Evolutionary conservation across 2,329 filamentous ascomycete genomes (phyloP).

Genomic region (Mariannaea elegans): DNA sequence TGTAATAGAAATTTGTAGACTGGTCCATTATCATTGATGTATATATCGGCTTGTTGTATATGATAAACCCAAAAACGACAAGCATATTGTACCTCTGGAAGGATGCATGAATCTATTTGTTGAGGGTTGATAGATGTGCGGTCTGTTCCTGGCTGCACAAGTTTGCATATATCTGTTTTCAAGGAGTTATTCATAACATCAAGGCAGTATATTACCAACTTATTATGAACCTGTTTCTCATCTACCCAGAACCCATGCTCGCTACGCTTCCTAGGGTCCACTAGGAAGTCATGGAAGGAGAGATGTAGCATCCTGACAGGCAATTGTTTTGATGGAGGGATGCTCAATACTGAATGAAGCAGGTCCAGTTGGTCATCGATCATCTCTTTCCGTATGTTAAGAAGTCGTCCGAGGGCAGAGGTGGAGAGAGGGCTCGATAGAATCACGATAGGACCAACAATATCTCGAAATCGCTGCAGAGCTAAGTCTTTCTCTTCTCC

Average conservation of each 20-base stretch:
- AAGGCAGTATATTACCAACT: background rate
- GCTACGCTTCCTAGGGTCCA: slow-evolving; percentile 40
- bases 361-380: too few relatives aligned
- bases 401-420: slow-evolving; percentile 32
- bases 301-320: too few relatives aligned
- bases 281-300: slow-evolving; percentile 52
- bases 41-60: background rate
- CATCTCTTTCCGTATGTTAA: slow-evolving; percentile 29
- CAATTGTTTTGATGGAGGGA: background rate
- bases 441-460: background rate
- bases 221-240: background rate
- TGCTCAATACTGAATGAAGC: slow-evolving; percentile 26
- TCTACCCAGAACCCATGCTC: slow-evolving; percentile 45
- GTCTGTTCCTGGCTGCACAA: background rate
- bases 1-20: background rate
- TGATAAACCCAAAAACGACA: slow-evolving; percentile 1
- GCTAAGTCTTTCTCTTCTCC: background rate
- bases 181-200: background rate
- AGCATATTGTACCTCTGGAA: background rate
- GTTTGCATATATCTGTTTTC: background rate
- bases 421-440: slow-evolving; percentile 23
- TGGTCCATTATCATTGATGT: background rate
- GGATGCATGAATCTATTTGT: background rate
- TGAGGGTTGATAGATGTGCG: background rate
- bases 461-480: background rate